phyloP scores from a whole-genome alignment of 2,329 filamentous ascomycete species.

The Stagonosporopsis vannaccii region DNA sequence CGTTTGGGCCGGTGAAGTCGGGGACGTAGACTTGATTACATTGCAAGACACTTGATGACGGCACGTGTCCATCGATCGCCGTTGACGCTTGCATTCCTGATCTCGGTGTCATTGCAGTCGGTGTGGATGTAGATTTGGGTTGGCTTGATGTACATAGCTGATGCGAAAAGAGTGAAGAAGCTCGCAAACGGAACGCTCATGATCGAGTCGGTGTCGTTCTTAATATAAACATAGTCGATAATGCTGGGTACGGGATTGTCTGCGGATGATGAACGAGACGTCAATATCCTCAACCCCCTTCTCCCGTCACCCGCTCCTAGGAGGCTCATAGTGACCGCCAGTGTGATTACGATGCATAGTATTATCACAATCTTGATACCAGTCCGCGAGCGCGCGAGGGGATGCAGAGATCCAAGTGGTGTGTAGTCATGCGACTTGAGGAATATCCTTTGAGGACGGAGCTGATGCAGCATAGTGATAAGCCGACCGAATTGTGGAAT shows the following conservation, averaged over 20 bases:
- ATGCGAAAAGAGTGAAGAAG: slow-evolving; percentile 25
- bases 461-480: slow-evolving; percentile 2
- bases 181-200: slow-evolving; percentile 21
- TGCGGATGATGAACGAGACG: background rate
- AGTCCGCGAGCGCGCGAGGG: slow-evolving; percentile 12
- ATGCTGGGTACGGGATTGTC: slow-evolving; percentile 27
- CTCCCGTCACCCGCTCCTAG: background rate
- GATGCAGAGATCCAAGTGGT: slow-evolving; percentile 2
- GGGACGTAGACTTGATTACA: slow-evolving; percentile 22
- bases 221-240: slow-evolving; percentile 28
- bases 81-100: slow-evolving; percentile 13
- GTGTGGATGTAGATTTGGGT: slow-evolving; percentile 31
- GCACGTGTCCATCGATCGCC: slow-evolving; percentile 25
- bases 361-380: slow-evolving; percentile 12
- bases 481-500: too few species aligned
- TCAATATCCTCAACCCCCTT: slow-evolving; percentile 2
- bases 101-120: slow-evolving; percentile 26
- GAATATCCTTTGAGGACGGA: slow-evolving; percentile 8
- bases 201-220: slow-evolving; percentile 19
- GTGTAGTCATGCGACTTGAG: slow-evolving; percentile 15
- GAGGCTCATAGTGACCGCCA: slow-evolving; percentile 5
- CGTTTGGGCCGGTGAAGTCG: slow-evolving; percentile 17
- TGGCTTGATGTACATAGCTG: slow-evolving; percentile 24
- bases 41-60: slow-evolving; percentile 26
- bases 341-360: slow-evolving; percentile 2